These are phyloP conservation scores for Wilcoxina mikolae DNA, from an alignment of 495 filamentous ascomycete genomes.

Conservation along the genomic window DNA sequence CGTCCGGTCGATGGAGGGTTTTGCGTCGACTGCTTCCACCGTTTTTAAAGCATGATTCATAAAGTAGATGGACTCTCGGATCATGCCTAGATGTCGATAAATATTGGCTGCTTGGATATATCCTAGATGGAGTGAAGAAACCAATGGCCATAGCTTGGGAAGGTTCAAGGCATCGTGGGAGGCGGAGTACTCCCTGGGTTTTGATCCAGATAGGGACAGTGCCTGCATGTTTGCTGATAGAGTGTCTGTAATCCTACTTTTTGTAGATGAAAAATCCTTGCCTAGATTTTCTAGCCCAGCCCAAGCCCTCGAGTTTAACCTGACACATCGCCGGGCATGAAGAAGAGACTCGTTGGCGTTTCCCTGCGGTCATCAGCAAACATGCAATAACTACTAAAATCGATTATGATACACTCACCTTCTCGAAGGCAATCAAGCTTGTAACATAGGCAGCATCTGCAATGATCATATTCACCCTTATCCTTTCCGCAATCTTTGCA, in stretches of 20 bases:
- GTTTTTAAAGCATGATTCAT: slow-evolving; percentile 70
- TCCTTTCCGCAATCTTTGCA: slow-evolving; percentile 14
- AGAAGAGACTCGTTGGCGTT: slow-evolving; percentile 24
- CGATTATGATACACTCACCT: slow-evolving; percentile 13
- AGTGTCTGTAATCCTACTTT: neutral
- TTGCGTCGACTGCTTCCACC: slow-evolving; percentile 50
- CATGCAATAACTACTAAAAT: slow-evolving; percentile 8
- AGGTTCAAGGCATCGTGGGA: slow-evolving; percentile 34
- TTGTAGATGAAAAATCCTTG: slow-evolving; percentile 19
- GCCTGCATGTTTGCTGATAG: slow-evolving; percentile 14
- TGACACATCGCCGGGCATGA: slow-evolving; percentile 25
- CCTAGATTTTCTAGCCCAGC: slow-evolving; percentile 29
- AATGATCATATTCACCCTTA: slow-evolving; percentile 27
- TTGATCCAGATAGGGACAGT: slow-evolving; percentile 16
- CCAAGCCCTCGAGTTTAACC: slow-evolving; percentile 28
- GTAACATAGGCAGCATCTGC: slow-evolving; percentile 38
- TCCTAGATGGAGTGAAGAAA: slow-evolving; percentile 53
- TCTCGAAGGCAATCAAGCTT: slow-evolving; percentile 27
- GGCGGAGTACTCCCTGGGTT: slow-evolving; percentile 14
- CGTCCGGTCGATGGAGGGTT: slow-evolving; percentile 40
- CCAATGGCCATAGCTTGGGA: slow-evolving; percentile 66
- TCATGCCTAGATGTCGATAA: slow-evolving; percentile 70
- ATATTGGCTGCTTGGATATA: slow-evolving; percentile 56
- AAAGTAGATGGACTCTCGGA: slow-evolving; percentile 82
- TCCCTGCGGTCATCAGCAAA: slow-evolving; percentile 13